phyloP scores from a whole-genome alignment of 148 eudicot genomes.

The Heliamphora exappendiculata region DNA sequence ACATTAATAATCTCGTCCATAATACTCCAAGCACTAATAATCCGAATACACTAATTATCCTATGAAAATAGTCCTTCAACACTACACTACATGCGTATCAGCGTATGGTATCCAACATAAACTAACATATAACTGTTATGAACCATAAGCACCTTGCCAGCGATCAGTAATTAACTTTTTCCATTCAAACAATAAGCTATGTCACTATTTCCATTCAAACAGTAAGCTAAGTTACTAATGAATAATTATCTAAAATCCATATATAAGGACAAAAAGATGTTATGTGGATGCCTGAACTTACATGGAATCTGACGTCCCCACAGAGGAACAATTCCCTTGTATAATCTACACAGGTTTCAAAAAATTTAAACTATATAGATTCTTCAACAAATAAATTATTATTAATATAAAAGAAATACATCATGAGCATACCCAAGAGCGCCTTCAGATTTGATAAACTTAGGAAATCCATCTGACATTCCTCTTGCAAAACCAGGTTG shows the following conservation, averaged over 20 bases:
- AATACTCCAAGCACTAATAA: too few relatives aligned
- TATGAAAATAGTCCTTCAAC: too few relatives aligned
- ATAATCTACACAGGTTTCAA: slow-evolving; percentile 20
- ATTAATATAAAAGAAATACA: background rate
- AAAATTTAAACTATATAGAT: background rate
- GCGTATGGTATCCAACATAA: background rate
- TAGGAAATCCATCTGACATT: slow-evolving; percentile 59
- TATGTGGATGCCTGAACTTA: slow-evolving; percentile 18
- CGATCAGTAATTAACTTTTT: background rate
- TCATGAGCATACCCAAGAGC: slow-evolving; percentile 35
- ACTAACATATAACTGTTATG: background rate
- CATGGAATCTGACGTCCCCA: slow-evolving; percentile 41
- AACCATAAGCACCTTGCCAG: background rate
- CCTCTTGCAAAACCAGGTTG: slow-evolving; percentile 71
- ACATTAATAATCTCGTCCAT: too few relatives aligned
- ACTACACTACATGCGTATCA: too few relatives aligned
- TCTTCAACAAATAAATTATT: background rate
- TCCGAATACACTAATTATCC: too few relatives aligned
- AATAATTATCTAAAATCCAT: background rate
- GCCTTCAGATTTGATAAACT: slow-evolving; percentile 52
- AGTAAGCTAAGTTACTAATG: background rate
- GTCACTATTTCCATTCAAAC: background rate
- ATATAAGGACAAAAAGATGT: background rate
- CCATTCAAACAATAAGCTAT: too few relatives aligned
- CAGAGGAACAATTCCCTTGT: slow-evolving; percentile 41